Conservation (phyloP, 2,329 filamentous ascomycete species). For the Fusarium proliferatum region DNA sequence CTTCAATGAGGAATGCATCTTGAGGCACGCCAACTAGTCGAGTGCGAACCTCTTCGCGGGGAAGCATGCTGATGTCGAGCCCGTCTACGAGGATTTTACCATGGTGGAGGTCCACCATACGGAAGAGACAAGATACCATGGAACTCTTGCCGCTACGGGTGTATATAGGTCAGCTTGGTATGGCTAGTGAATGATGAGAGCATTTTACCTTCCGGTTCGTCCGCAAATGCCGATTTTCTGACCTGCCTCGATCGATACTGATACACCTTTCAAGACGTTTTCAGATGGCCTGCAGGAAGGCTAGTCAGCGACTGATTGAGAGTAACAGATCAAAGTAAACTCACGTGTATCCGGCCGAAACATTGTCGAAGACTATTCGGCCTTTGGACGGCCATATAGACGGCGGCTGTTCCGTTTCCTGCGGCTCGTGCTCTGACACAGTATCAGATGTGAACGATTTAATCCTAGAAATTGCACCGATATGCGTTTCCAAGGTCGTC, state of each 20-base stretch:
- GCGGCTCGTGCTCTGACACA: constrained; percentile 22
- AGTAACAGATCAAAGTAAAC: fast-evolving
- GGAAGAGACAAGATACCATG: constrained; percentile 50
- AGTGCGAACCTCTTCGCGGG: constrained; percentile 41
- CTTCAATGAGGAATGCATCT: constrained; percentile 61
- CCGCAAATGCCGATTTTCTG: constrained; percentile 37
- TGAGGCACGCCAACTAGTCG: constrained; percentile 60
- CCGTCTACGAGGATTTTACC: constrained; percentile 60
- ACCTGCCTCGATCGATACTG: constrained; percentile 20
- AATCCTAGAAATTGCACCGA: constrained; percentile 44
- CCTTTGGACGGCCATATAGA: constrained; percentile 88
- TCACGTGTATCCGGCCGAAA: constrained; percentile 29
- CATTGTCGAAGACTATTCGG: constrained; percentile 79
- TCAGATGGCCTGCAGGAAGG: neutral
- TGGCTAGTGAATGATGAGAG: fast-evolving
- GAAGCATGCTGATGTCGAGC: constrained; percentile 49
- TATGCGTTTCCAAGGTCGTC: constrained; percentile 44
- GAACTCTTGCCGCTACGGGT: constrained; percentile 61
- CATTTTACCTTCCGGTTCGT: constrained; percentile 29
- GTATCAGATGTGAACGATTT: constrained; percentile 33
- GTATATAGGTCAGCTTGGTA: neutral
- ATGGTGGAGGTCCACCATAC: constrained; percentile 55
- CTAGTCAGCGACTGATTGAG: neutral
- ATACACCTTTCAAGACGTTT: constrained; percentile 14
- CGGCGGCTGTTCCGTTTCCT: constrained; percentile 53